Evolutionary conservation across 1,284 basidiomycete species (phyloP).

Genomic region (Leccinum variabile): DNA sequence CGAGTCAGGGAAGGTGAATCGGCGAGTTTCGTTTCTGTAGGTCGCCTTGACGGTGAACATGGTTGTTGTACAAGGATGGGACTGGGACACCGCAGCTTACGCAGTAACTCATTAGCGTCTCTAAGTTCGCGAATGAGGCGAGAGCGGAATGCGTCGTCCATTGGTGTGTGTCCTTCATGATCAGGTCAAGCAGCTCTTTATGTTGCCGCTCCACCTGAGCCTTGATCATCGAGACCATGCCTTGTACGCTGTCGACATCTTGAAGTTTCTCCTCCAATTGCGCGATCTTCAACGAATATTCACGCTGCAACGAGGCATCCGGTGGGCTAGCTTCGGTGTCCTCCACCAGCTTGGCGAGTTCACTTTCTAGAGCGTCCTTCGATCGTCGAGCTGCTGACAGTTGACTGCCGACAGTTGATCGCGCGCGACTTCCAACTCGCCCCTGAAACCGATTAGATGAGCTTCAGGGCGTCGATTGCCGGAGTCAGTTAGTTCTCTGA

Average conservation of each 20-base stretch:
- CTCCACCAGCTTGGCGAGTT: constrained; percentile 67
- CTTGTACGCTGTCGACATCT: constrained; percentile 52
- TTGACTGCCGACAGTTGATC: constrained; percentile 49
- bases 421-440: constrained; percentile 53
- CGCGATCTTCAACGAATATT: constrained; percentile 66
- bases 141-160: constrained; percentile 63
- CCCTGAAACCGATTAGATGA: constrained; percentile 55
- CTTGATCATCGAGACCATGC: constrained; percentile 55
- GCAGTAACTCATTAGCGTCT: constrained; percentile 35
- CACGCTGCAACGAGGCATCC: constrained; percentile 51
- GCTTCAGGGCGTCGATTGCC: constrained; percentile 57
- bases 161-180: constrained; percentile 55
- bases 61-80: constrained; percentile 28
- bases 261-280: constrained; percentile 66
- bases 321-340: constrained; percentile 49
- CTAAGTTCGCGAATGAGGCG: constrained; percentile 71
- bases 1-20: constrained; percentile 43
- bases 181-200: constrained; percentile 64
- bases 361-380: constrained; percentile 67
- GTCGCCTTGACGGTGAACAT: constrained; percentile 60
- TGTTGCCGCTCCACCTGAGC: constrained; percentile 69
- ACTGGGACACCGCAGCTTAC: constrained; percentile 22
- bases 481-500: constrained; percentile 64
- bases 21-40: constrained; percentile 51
- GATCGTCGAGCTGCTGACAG: constrained; percentile 48